phyloP scores from a whole-genome alignment of 768 basidiomycete species.

The Pisolithus tinctorius region DNA sequence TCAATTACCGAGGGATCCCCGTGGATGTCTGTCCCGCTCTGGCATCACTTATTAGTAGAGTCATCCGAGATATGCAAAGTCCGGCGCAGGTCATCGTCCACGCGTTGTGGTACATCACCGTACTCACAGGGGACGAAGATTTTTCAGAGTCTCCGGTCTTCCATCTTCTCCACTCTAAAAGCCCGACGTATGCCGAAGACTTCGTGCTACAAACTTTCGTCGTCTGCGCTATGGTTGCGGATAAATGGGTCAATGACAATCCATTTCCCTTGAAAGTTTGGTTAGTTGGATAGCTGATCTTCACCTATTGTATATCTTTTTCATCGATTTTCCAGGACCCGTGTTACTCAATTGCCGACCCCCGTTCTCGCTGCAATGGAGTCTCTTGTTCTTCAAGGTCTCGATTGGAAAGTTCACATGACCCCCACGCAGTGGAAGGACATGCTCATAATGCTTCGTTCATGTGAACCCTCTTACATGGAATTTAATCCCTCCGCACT shows the following conservation, averaged over 20 bases:
- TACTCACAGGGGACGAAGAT: slow-evolving; percentile 16
- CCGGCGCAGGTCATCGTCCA: slow-evolving; percentile 23
- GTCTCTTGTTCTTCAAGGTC: slow-evolving; percentile 9
- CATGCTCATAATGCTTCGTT: slow-evolving; percentile 7
- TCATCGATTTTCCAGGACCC: slow-evolving; percentile 15
- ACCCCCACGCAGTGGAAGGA: slow-evolving; percentile 18
- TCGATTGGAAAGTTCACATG: slow-evolving; percentile 3
- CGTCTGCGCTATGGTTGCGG: slow-evolving; percentile 29
- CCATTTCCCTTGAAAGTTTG: slow-evolving; percentile 25
- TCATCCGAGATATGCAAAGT: slow-evolving; percentile 17
- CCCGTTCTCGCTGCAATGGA: slow-evolving; percentile 20
- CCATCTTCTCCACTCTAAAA: slow-evolving; percentile 23
- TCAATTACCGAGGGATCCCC: slow-evolving; percentile 15
- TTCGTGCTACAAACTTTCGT: slow-evolving; percentile 31
- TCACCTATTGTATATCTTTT: neutral
- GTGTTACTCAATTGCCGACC: slow-evolving; percentile 15
- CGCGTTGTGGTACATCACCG: slow-evolving; percentile 28
- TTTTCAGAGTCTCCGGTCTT: slow-evolving; percentile 26
- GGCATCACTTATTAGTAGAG: slow-evolving; percentile 14
- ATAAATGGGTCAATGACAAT: slow-evolving; percentile 28
- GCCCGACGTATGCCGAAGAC: slow-evolving; percentile 23
- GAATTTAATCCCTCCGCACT: slow-evolving; percentile 20
- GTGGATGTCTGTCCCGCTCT: slow-evolving; percentile 5
- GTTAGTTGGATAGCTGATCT: slow-evolving; percentile 10
- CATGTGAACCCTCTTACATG: slow-evolving; percentile 19